Evolutionary conservation across 441 rosid species (phyloP).

Genomic region (Omphalea diandra): DNA sequence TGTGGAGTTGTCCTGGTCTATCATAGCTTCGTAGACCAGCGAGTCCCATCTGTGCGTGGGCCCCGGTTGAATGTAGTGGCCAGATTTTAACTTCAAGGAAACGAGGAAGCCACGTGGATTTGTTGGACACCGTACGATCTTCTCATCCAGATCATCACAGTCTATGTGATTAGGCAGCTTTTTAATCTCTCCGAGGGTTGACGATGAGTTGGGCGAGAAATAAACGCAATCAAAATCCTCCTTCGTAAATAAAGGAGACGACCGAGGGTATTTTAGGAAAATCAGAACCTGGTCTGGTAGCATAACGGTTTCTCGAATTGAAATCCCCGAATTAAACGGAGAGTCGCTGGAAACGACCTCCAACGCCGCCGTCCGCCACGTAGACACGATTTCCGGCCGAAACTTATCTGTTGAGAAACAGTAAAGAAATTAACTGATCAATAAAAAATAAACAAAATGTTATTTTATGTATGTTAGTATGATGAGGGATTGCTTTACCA

Average conservation of each 20-base stretch:
- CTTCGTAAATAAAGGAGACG: constrained; percentile 42
- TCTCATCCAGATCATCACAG: constrained; percentile 26
- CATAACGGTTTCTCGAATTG: constrained; percentile 48
- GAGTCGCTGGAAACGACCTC: constrained; percentile 31
- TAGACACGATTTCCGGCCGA: constrained; percentile 47
- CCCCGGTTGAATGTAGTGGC: constrained; percentile 27
- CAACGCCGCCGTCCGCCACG: constrained; percentile 34
- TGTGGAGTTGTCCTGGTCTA: constrained; percentile 74
- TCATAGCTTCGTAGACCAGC: constrained; percentile 66
- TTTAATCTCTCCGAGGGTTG: constrained; percentile 30
- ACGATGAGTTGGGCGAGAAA: constrained; percentile 35
- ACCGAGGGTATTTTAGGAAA: constrained; percentile 49
- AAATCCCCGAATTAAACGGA: constrained; percentile 23
- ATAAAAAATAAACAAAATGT: too few relatives aligned
- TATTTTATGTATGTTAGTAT: too few relatives aligned
- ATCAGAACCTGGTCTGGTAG: constrained; percentile 67
- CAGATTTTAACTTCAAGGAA: constrained; percentile 36
- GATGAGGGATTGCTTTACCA: too few relatives aligned
- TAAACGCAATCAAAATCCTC: constrained; percentile 61
- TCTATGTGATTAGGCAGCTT: constrained; percentile 38
- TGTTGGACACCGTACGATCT: constrained; percentile 60
- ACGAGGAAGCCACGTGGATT: constrained; percentile 37
- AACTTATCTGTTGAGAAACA: constrained; percentile 35
- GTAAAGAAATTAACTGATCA: constrained; percentile 1
- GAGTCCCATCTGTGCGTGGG: constrained; percentile 53